Conservation (phyloP, 371 early-diverging fungal species). For the Synchytrium microbalum region DNA sequence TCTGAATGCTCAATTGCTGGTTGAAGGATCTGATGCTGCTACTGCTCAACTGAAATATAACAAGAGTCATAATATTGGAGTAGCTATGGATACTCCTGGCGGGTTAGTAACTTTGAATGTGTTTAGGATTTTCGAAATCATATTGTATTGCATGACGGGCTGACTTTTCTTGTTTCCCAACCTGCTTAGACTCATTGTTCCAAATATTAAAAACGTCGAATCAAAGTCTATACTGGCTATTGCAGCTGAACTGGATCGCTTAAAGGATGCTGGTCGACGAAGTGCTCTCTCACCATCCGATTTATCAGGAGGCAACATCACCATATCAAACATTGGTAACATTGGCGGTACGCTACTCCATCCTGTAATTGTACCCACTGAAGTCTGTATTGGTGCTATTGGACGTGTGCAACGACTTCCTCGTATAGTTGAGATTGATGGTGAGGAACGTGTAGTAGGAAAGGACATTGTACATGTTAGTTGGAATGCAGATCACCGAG, state of each 20-base stretch:
- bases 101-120: slow-evolving; percentile 48
- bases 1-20: slow-evolving; percentile 70
- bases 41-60: slow-evolving; percentile 60
- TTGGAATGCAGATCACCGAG: slow-evolving; percentile 94
- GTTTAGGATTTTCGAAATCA: neutral
- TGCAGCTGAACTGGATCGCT: slow-evolving; percentile 72
- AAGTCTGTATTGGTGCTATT: slow-evolving; percentile 88
- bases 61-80: slow-evolving; percentile 78
- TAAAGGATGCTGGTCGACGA: slow-evolving; percentile 67
- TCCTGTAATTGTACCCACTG: slow-evolving; percentile 82
- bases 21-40: slow-evolving; percentile 31
- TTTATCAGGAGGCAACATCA: slow-evolving; percentile 78
- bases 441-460: slow-evolving; percentile 54
- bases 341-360: slow-evolving; percentile 87
- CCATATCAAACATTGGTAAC: slow-evolving; percentile 90
- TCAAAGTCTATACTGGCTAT: slow-evolving; percentile 83
- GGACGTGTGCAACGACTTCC: slow-evolving; percentile 81
- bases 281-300: slow-evolving; percentile 60
- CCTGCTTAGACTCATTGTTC: slow-evolving; percentile 75
- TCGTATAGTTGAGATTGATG: slow-evolving; percentile 57
- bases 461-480: slow-evolving; percentile 68
- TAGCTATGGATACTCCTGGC: slow-evolving; percentile 94
- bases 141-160: neutral
- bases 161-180: slow-evolving; percentile 5
- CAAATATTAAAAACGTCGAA: slow-evolving; percentile 89